Base-by-base conservation (phyloP, 1,284 basidiomycete genomes). In the Cutaneotrichosporon sp. region DNA sequence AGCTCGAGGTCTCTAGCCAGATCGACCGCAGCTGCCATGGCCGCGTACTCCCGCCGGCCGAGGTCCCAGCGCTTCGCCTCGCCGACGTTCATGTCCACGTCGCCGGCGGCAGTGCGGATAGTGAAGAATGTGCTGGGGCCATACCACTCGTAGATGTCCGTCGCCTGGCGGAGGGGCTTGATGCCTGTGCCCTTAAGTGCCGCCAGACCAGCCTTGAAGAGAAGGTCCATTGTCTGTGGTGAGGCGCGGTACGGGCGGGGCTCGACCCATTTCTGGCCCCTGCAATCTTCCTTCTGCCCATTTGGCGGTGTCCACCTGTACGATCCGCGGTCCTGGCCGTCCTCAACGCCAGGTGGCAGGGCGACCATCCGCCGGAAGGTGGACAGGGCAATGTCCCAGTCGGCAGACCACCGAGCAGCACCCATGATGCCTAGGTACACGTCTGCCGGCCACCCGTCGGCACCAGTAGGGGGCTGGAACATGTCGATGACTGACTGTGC, bases 361-460 rank as follows among this genome's bases (percentile, higher is more conserved):
- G 61, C 57, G 5, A 57, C 59, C 54, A 69, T 64, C 34, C 61
- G 55, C n/a, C 62, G 52, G 47, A 67, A 62, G 9, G 66, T 39
- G 20, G 31, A 19, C n/a, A 66, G 44, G 4, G 65, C 68, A 8
- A 59, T 37, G 8, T 62, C 53, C 60, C 62, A 69, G 54, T 74
- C 67, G 8, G 57, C 52, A 17, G 53, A 52, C 64, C 67, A 70
- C 34, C 64, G 57, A 3, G 66, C 64, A 9, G 65, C 61, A 16
- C 51, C 52, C 17, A 74, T 50, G 6, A 61, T 58, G 2, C 54
- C 48, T 24, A 57, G 51, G 47, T 58, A 70, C 2, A 59, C 59
- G 12, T 59, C 51, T 3, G 46, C 20, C 8, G 62, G 57, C 70
- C 70, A 72, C 3, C 56, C 56, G 42, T 52, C 43, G 16, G 48